Base-by-base conservation (phyloP, 257 asterid genomes). In the Rubia yunnanensis region DNA sequence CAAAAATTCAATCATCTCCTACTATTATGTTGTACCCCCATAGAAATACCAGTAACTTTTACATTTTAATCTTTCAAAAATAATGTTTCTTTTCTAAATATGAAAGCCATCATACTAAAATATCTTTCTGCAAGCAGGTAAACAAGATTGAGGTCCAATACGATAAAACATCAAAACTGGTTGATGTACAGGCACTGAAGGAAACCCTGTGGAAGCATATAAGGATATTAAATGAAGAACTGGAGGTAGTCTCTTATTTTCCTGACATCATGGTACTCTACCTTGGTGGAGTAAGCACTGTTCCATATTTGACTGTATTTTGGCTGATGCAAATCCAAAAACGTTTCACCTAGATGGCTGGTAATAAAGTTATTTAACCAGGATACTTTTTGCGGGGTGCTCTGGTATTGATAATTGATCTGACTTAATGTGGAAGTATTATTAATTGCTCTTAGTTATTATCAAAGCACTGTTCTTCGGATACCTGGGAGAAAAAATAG, bases 161-260 rank as follows among this genome's bases (percentile, higher is more conserved):
- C 49, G 99, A 94, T 61, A 94, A 78, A 74, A 85, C 92, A 63
- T 90, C 97, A 30, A 94, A 88, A 79, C 96, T 84, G 74, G 99
- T 94, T 48, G 97, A 94, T 76, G 96, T 94, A 67, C 99, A 90
- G 65, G 84, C 64, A 57, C 95, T 94, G 27, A 94, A 94, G 82
- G 95, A 84, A 80, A 86, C 91, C 17, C 86, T 94, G 18, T 94
- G 99, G 96, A 85, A 74, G 70, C 92, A 81, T 53, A 83, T 88
- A 23, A 87, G 60, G 60, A 76, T 78, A 65, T 32, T 69, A 50
- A 73, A 80, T 64, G 73, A 69, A 61, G 77, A 66, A 60, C 59
- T 49, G 66, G 81, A 81, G 94, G 99, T 86, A 74, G 68, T 52
- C 10, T 46, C 49, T 17, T 59, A 39, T 38, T 60, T 50, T 62